Evolutionary conservation across 2,329 filamentous ascomycete genomes (phyloP).

Genomic region (Nothomitra cinnamomea): DNA sequence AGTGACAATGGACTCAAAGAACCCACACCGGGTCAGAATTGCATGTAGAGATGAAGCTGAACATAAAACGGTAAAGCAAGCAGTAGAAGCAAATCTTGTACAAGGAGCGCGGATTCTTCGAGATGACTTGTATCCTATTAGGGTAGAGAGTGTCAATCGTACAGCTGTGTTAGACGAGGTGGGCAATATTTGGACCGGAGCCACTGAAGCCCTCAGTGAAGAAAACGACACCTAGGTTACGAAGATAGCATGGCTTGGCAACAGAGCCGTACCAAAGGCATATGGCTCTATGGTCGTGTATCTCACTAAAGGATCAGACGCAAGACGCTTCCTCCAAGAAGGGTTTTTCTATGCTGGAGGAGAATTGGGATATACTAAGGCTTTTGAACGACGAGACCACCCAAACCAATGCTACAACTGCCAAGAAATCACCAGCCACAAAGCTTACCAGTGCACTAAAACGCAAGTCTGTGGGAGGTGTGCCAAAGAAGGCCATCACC

Average conservation of each 20-base stretch:
- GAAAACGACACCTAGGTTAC: background rate
- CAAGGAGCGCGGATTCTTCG: background rate
- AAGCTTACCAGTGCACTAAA: slow-evolving; percentile 11
- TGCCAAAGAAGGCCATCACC: slow-evolving; percentile 10
- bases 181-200: background rate
- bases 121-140: too few relatives aligned
- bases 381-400: background rate
- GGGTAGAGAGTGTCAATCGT: too few relatives aligned
- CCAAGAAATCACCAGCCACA: slow-evolving; percentile 8
- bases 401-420: background rate
- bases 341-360: background rate
- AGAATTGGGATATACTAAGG: background rate
- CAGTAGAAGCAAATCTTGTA: background rate
- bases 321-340: background rate
- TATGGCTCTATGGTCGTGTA: too few relatives aligned
- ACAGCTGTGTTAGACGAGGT: background rate
- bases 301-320: background rate
- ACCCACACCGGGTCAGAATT: background rate
- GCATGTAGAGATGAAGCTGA: background rate
- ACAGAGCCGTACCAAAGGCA: background rate
- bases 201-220: background rate
- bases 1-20: background rate
- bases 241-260: background rate
- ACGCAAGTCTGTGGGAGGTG: slow-evolving; percentile 10
- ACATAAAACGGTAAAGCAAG: background rate